Conservation (phyloP, 164 flowering plant species). For the Macadamia tetraphylla region DNA sequence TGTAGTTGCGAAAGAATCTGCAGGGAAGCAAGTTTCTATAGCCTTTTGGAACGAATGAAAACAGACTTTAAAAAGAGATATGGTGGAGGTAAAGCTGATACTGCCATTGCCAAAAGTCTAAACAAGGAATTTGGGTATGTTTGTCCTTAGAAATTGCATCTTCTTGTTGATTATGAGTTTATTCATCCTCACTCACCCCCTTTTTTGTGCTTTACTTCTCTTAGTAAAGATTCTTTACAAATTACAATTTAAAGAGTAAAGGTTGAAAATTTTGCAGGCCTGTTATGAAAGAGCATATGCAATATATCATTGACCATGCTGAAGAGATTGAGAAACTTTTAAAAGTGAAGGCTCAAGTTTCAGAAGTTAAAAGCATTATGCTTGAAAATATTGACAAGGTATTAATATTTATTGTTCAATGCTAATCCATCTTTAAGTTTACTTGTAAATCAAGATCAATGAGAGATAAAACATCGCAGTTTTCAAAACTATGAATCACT, state of each 20-base stretch:
- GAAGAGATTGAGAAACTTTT: conserved; percentile 81
- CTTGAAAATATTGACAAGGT: conserved; percentile 89
- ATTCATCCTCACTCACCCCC: neutral
- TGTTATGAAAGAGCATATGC: conserved; percentile 86
- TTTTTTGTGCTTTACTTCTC: too few relatives aligned
- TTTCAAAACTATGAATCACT: too few relatives aligned
- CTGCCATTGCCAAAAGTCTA: conserved; percentile 84
- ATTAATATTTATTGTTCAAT: conserved; percentile 1
- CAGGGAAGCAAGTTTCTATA: conserved; percentile 72
- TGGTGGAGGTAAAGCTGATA: conserved; percentile 91
- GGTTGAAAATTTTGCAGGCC: conserved; percentile 38
- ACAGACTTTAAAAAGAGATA: conserved; percentile 80
- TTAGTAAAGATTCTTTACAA: too few relatives aligned
- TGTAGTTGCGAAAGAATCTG: conserved; percentile 89
- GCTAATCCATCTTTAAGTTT: too few relatives aligned
- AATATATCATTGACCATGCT: conserved; percentile 76
- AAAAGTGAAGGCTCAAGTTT: conserved; percentile 91
- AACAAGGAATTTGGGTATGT: conserved; percentile 91
- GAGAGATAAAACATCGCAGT: too few relatives aligned
- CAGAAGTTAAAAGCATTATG: conserved; percentile 85
- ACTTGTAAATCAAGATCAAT: too few relatives aligned
- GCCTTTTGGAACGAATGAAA: conserved; percentile 79
- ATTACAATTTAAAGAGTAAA: too few relatives aligned
- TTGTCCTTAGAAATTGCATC: neutral
- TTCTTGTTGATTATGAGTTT: neutral